These are phyloP conservation scores for Pestalotiopsis fici DNA, from an alignment of 2,329 filamentous ascomycete genomes.

Conservation along the genomic window DNA sequence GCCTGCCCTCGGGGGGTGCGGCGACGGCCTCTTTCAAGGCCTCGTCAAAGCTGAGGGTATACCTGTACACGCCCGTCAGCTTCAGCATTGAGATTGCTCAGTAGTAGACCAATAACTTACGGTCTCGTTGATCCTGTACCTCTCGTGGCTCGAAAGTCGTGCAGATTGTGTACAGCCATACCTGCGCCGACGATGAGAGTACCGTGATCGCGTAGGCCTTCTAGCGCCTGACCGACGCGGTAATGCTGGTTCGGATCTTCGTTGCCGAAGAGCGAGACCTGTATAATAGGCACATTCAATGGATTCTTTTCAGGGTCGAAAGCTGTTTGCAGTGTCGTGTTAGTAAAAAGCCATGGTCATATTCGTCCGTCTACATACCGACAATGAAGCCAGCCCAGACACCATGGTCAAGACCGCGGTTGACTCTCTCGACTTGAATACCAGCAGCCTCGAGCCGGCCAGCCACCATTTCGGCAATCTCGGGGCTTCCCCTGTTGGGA, in stretches of 20 bases:
- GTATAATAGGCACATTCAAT: slow-evolving; percentile 56
- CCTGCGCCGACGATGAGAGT: slow-evolving; percentile 59
- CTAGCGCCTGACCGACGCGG: slow-evolving; percentile 52
- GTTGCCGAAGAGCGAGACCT: slow-evolving; percentile 56
- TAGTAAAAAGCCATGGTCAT: background rate
- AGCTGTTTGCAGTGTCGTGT: slow-evolving; percentile 26
- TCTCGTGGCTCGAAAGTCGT: slow-evolving; percentile 21
- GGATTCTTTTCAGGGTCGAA: slow-evolving; percentile 52
- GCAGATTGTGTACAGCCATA: slow-evolving; percentile 59
- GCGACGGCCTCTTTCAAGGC: slow-evolving; percentile 54
- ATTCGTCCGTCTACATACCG: slow-evolving; percentile 11
- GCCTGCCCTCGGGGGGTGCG: slow-evolving; percentile 39
- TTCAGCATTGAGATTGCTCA: background rate
- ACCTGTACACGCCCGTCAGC: slow-evolving; percentile 8
- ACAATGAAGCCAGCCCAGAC: slow-evolving; percentile 59
- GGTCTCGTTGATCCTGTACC: slow-evolving; percentile 11
- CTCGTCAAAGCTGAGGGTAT: slow-evolving; percentile 49
- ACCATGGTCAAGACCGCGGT: slow-evolving; percentile 64
- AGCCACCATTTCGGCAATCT: slow-evolving; percentile 53
- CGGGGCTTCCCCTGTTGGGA: slow-evolving; percentile 56
- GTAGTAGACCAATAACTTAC: slow-evolving; percentile 9
- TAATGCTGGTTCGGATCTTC: slow-evolving; percentile 57
- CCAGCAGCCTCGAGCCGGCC: slow-evolving; percentile 44
- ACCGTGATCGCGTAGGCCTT: slow-evolving; percentile 54
- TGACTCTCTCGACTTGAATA: slow-evolving; percentile 52